Base-by-base conservation (phyloP, 2,329 filamentous ascomycete genomes). In the Fusarium falciforme region DNA sequence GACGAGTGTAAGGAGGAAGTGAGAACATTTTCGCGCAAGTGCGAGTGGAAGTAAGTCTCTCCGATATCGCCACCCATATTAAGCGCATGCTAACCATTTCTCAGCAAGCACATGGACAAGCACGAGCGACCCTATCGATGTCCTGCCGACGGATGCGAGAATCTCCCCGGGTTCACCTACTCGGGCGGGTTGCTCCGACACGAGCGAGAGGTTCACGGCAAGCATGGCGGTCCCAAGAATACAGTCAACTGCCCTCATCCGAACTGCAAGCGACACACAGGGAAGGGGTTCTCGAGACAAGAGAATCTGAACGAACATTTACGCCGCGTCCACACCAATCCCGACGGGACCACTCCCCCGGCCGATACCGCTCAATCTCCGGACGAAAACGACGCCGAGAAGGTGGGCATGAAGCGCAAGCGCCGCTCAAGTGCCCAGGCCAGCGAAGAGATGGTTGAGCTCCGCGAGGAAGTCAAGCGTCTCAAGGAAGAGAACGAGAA, bases 91-190 rank as follows among this genome's bases (percentile, higher is more conserved):
- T 83, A 75, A 83, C 71, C 33, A 31, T 11, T 63, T 31, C 20
- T 8, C 74, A 97, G 94, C 81, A 98, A 98, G 85, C 96, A 98
- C 82, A 98, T 98, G 95, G 96, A 98, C 84, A 98, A 98, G 82
- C 96, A 98, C 81, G 95, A 98, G 77, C 89, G 96, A 14, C 96
- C 96, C 2, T 98, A 98, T 81, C 93, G 95, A 78, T 98, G 96
- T 82, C 88, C 86, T 25, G 91, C 93, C 49, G 88, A 90, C n/a
- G 93, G 93, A 40, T 98, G 96, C 83, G 94, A 96, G 79, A 98
- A 98, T 79, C 89, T 98, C 0, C 93, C 94, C 61, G 96, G 96
- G 2, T 98, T 98, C 82, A 98, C 96, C 1, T 98, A 98, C 81
- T 96, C 94, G 0, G 96, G 96, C 17, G 96, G 96, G 5, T 89